phyloP scores from a whole-genome alignment of 1,139 yeast genomes.

The Meyerozyma athensensis region DNA sequence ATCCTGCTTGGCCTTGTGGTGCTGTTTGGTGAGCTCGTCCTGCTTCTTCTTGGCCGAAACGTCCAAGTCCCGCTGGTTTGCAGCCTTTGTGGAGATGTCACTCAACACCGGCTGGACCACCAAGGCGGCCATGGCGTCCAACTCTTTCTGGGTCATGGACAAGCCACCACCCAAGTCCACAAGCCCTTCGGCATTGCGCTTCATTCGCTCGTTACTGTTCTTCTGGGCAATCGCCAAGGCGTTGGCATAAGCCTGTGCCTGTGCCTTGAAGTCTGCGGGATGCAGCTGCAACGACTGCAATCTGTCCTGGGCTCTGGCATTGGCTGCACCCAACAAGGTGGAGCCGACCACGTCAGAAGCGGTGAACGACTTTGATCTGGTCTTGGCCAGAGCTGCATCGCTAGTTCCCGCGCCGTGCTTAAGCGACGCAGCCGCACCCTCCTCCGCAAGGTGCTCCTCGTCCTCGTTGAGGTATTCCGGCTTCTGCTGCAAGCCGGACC shows the following conservation, averaged over 20 bases:
- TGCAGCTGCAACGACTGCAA: conserved; percentile 35
- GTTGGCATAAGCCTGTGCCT: conserved; percentile 41
- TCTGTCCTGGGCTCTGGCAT: conserved; percentile 51
- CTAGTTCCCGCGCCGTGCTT: conserved; percentile 26
- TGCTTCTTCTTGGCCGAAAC: conserved; percentile 25
- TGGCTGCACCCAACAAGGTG: conserved; percentile 58
- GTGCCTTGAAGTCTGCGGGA: conserved; percentile 33
- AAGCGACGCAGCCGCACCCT: conserved; percentile 36
- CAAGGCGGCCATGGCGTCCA: conserved; percentile 75
- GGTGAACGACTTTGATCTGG: conserved; percentile 30
- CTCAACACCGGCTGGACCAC: conserved; percentile 81
- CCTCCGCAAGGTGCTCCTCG: conserved; percentile 35
- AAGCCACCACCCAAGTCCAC: conserved; percentile 88
- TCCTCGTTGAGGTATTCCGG: conserved; percentile 25
- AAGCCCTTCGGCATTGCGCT: conserved; percentile 44
- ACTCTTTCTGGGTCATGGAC: conserved; percentile 68
- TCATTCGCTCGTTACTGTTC: conserved; percentile 53
- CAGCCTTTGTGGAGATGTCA: conserved; percentile 70
- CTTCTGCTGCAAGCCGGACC: conserved; percentile 32
- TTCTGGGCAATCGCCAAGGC: conserved; percentile 66
- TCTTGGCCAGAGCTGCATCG: conserved; percentile 22
- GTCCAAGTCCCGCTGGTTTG: conserved; percentile 66
- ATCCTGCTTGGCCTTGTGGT: conserved; percentile 45
- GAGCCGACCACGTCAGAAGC: conserved; percentile 48
- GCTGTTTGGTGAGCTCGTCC: conserved; percentile 29